Percentiles rank a stretch among this genome's conserved stretches.
phyloP scores from a whole-genome alignment of 2,329 filamentous ascomycete species.

The Torrubiella hemipterigena region DNA sequence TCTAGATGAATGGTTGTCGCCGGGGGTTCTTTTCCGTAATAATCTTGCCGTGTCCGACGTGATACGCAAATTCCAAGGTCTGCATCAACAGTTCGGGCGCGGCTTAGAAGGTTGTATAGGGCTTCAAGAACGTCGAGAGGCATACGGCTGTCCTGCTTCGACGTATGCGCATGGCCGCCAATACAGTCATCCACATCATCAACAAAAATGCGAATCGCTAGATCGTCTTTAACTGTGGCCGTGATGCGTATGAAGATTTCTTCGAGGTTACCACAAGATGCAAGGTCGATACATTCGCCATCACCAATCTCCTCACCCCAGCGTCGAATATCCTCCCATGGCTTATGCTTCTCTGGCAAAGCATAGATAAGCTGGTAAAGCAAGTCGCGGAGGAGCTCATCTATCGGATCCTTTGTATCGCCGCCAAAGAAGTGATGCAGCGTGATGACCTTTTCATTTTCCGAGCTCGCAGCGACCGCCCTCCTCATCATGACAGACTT shows the following conservation, averaged over 20 bases:
- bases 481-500: constrained; percentile 1
- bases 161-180: background rate
- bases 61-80: background rate
- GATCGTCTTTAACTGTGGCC: background rate
- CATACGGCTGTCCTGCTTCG: no score
- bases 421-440: constrained; percentile 1
- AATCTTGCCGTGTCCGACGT: background rate
- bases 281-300: background rate
- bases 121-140: background rate
- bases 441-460: background rate
- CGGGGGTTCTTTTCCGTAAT: background rate
- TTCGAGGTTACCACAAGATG: background rate
- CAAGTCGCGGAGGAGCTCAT: background rate
- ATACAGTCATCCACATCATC: background rate
- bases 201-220: constrained; percentile 1
- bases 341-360: background rate
- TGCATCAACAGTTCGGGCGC: background rate
- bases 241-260: background rate
- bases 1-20: background rate
- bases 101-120: background rate
- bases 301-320: constrained; percentile 1
- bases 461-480: background rate
- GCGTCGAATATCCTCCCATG: background rate
- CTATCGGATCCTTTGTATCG: background rate
- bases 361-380: background rate